Percentiles rank a stretch among this genome's conserved stretches.
Evolutionary conservation across 2,329 filamentous ascomycete genomes (phyloP).

Genomic region (Microdochium nivale): DNA sequence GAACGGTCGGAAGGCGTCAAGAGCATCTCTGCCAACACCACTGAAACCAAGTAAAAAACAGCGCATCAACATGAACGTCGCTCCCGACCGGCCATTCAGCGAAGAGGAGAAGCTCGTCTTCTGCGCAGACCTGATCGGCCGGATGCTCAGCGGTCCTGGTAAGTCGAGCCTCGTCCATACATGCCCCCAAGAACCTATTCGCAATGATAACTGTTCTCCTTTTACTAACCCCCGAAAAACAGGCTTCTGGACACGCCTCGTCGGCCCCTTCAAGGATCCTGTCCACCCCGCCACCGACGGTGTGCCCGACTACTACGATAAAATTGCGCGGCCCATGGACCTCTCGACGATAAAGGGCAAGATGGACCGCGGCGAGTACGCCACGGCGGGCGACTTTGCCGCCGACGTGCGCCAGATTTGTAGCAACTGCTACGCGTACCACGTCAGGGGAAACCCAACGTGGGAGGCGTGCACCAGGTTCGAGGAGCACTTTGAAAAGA

Average conservation of each 20-base stretch:
- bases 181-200: not conserved
- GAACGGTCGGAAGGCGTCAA: slow-evolving; percentile 10
- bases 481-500: slow-evolving; percentile 49
- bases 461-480: slow-evolving; percentile 47
- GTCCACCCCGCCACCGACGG: slow-evolving; percentile 48
- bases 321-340: slow-evolving; percentile 54
- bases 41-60: slow-evolving; percentile 19
- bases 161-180: too few species aligned
- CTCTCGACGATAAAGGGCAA: slow-evolving; percentile 51
- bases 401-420: slow-evolving; percentile 54
- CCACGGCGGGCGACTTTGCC: slow-evolving; percentile 42
- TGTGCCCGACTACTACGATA: slow-evolving; percentile 53
- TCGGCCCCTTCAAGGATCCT: slow-evolving; percentile 52
- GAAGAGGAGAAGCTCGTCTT: slow-evolving; percentile 43
- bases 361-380: slow-evolving; percentile 46
- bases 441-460: slow-evolving; percentile 46
- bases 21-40: slow-evolving; percentile 19
- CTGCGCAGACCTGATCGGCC: slow-evolving; percentile 46
- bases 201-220: not conserved
- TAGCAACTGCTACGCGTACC: slow-evolving; percentile 56
- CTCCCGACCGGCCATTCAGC: slow-evolving; percentile 21
- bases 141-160: slow-evolving; percentile 57
- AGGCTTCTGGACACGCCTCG: slow-evolving; percentile 60
- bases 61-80: slow-evolving; percentile 15
- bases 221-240: slow-evolving; percentile 1